Evolutionary conservation across 1,139 yeast species (phyloP).

Genomic region (Diutina neorugosa): DNA sequence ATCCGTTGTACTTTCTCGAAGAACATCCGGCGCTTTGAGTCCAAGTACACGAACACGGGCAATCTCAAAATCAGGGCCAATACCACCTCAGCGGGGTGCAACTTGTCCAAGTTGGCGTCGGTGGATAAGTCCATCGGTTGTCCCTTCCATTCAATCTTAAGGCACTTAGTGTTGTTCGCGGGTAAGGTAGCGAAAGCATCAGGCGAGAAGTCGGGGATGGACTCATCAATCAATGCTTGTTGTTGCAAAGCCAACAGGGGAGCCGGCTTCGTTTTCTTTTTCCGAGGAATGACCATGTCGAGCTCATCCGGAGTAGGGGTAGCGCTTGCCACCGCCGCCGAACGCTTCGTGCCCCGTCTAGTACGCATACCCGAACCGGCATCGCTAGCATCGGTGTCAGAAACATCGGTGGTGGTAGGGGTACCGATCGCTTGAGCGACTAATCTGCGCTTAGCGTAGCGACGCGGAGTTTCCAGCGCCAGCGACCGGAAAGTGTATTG

Average conservation of each 20-base stretch:
- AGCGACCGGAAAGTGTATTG: conserved; percentile 22
- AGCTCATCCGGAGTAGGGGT: conserved; percentile 13
- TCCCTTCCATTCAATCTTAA: conserved; percentile 95
- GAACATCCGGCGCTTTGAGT: conserved; percentile 83
- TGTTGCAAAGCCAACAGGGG: conserved; percentile 27
- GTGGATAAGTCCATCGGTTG: conserved; percentile 82
- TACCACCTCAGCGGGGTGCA: conserved; percentile 87
- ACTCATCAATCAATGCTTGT: conserved; percentile 41
- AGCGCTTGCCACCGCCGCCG: conserved; percentile 11
- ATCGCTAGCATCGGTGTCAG: conserved; percentile 20
- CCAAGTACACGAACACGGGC: conserved; percentile 80
- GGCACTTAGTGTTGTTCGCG: conserved; percentile 48
- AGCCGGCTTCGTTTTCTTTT: conserved; percentile 20
- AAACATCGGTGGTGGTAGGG: conserved; percentile 9
- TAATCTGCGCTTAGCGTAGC: not conserved
- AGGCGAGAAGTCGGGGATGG: conserved; percentile 70
- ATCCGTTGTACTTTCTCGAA: conserved; percentile 76
- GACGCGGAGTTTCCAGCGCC: not conserved
- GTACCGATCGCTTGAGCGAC: not conserved
- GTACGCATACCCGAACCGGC: conserved; percentile 41
- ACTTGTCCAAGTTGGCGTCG: conserved; percentile 59
- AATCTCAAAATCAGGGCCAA: conserved; percentile 82
- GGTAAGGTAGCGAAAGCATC: conserved; percentile 47
- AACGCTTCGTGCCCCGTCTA: conserved; percentile 34
- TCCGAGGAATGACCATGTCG: conserved; percentile 10